Percentiles rank a stretch among this genome's conserved stretches.
Conservation (phyloP, 2,329 filamentous ascomycete species). For the Pseudocercospora musae region DNA sequence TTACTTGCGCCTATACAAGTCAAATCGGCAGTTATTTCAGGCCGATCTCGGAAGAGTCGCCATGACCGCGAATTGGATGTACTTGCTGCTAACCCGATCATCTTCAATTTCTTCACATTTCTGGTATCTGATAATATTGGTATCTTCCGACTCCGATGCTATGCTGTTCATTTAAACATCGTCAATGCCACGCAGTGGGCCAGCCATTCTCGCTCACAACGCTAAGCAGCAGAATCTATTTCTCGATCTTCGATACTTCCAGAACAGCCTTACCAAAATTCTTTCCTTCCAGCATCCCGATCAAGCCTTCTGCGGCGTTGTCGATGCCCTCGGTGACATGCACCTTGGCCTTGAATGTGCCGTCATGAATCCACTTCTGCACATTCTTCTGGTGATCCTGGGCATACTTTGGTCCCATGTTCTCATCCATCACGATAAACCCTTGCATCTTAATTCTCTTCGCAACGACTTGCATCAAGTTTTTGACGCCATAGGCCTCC, state of each 20-base stretch:
- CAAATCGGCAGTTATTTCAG: neutral
- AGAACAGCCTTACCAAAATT: slow-evolving; percentile 86
- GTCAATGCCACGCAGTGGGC: neutral
- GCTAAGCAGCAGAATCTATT: neutral
- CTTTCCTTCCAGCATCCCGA: slow-evolving; percentile 71
- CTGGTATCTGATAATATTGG: neutral
- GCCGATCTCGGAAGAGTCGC: neutral
- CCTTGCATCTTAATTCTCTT: slow-evolving; percentile 71
- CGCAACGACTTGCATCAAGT: slow-evolving; percentile 60
- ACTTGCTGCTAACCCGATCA: neutral
- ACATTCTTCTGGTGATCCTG: slow-evolving; percentile 74
- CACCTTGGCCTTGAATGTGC: slow-evolving; percentile 68
- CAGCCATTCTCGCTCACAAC: neutral
- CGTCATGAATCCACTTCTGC: slow-evolving; percentile 72
- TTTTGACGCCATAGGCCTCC: slow-evolving; percentile 64
- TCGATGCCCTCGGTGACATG: slow-evolving; percentile 73
- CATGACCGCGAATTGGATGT: neutral
- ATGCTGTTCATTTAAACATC: neutral
- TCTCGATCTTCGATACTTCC: slow-evolving; percentile 50
- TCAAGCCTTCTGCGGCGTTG: slow-evolving; percentile 67
- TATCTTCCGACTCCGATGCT: neutral
- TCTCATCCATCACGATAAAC: slow-evolving; percentile 65
- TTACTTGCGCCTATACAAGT: too few relatives aligned
- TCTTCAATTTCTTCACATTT: neutral
- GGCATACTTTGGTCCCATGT: slow-evolving; percentile 64